A percentile compares a stretch with the other conserved stretches of the same genome.
These are phyloP conservation scores for Sergeia podlipaevii DNA, from an alignment of 208 protist species.

Conservation along the genomic window DNA sequence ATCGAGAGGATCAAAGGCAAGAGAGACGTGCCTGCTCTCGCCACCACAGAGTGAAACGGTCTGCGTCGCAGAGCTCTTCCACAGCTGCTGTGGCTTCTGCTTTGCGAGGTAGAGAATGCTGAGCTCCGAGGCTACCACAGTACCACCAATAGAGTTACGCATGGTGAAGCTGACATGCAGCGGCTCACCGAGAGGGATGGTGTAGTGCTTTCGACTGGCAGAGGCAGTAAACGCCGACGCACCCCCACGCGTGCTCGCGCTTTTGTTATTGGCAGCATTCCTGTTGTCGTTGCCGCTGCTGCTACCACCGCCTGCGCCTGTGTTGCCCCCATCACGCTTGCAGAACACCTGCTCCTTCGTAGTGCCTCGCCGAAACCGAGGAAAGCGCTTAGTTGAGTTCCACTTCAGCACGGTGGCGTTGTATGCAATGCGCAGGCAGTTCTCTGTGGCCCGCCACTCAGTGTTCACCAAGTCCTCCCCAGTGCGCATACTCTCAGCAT, in stretches of 20 bases:
- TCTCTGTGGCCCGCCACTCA: constrained; percentile 76
- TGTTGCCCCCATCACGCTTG: neutral
- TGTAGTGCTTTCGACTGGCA: constrained; percentile 6
- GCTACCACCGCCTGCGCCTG: neutral
- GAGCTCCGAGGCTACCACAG: constrained; percentile 38
- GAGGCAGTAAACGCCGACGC: neutral
- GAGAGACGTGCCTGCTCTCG: constrained; percentile 25
- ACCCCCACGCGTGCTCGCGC: neutral
- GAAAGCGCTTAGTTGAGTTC: constrained; percentile 14
- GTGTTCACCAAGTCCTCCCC: constrained; percentile 33
- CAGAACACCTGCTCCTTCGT: constrained; percentile 1
- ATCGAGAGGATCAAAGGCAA: constrained; percentile 52
- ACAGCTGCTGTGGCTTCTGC: constrained; percentile 34
- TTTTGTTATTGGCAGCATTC: neutral
- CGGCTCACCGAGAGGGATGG: constrained; percentile 52
- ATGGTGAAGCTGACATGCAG: constrained; percentile 58
- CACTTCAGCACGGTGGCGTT: constrained; percentile 8
- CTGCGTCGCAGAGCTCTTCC: constrained; percentile 60
- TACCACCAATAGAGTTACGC: constrained; percentile 52
- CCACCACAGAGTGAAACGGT: constrained; percentile 36
- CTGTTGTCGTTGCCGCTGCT: neutral
- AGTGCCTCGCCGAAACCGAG: constrained; percentile 7
- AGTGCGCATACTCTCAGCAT: constrained; percentile 21
- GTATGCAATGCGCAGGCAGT: constrained; percentile 21
- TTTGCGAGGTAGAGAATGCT: constrained; percentile 61